Evolutionary conservation across 441 rosid genomes (phyloP), one percentile per base, ranked within the genome.

Genomic region (Melianthus villosus): DNA sequence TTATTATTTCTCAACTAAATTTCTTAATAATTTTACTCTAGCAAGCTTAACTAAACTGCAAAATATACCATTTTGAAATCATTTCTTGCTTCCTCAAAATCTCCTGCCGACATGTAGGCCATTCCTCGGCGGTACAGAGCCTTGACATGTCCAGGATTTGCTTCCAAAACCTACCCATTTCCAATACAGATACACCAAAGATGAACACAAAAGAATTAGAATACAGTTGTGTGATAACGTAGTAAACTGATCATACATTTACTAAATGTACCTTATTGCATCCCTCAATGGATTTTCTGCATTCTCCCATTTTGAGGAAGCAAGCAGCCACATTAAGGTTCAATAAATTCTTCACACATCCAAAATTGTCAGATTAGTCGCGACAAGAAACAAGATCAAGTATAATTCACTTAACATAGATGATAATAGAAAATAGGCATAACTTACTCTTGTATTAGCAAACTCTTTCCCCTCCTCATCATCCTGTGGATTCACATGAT

Each of bases 401-500:
- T n/a, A n/a, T n/a, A n/a, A n/a, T n/a, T n/a, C n/a, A n/a, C n/a
- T n/a, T n/a, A n/a, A n/a, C n/a, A n/a, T n/a, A n/a, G n/a, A n/a
- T n/a, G n/a, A n/a, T n/a, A n/a, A n/a, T n/a, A n/a, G n/a, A n/a
- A n/a, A n/a, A n/a, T n/a, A n/a, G n/a, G n/a, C n/a, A n/a, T n/a
- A 8, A 57, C 77, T 44, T 56, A 78, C 89, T 64, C 92, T 65
- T 46, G 82, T 56, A 25, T 71, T 68, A 35, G 54, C 53, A 69
- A 89, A 89, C 43, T 73, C 50, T 63, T 82, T 91, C 50, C 94
- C 99, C 46, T 85, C 99, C 42, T 82, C 93, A 0, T 91, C 93
- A 43, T 87, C 82, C 64, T 82, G 99, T 19, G 99, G 96, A 53
- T 91, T 79, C 19, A 82, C 99, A 54, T 91, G 99, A 75, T 91